Evolutionary conservation across 495 filamentous ascomycete species (phyloP), one percentile per base, ranked within the genome.

Genomic region (Talaromyces ruber): DNA sequence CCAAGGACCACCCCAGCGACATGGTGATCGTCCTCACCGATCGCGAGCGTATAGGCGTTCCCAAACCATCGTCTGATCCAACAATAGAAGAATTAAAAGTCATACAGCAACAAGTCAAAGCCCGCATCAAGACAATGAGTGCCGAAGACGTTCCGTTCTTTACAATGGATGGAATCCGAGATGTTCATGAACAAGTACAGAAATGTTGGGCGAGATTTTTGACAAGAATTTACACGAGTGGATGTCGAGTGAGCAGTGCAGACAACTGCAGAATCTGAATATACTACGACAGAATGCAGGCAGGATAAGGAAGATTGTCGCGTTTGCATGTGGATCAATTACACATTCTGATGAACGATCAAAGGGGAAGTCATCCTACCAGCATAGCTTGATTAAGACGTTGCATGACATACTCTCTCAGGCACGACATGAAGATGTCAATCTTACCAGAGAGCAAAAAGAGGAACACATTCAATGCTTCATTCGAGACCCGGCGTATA

Each of bases 401-500:
- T 22, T 53, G 28, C 50, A 12, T 9, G 24, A 53, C 14, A 53
- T 53, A 1, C 50, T 28, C 3, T 14, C 3, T 53, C 50, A 28
- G 25, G 50, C 50, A 16, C 50, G 50, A 53, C 24, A 53, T 14
- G 50, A 16, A 6, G 25, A 24, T 24, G 6, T 53, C 43, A 21
- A 47, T 9, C 18, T 18, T 16, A 28, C 11, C 50, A 14, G 9
- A 6, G 50, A 28, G 21, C n/a, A 28, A 53, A 28, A 6, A 53
- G 22, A 53, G n/a, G 22, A 53, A 30, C 29, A 62, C 6, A 62
- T 71, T n/a, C 37, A 58, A 12, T 72, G 68, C 45, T 73, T 66
- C 58, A 64, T 65, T 4, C 72, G 73, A 32, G 72, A 75, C 54
- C 72, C 72, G 7, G 64, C 61, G 16, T 72, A 75, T 61, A 69